Percentiles rank a stretch among this genome's conserved stretches.
Evolutionary conservation across 106 monocot genomes (phyloP).

Genomic region (Dendrobium huoshanense): DNA sequence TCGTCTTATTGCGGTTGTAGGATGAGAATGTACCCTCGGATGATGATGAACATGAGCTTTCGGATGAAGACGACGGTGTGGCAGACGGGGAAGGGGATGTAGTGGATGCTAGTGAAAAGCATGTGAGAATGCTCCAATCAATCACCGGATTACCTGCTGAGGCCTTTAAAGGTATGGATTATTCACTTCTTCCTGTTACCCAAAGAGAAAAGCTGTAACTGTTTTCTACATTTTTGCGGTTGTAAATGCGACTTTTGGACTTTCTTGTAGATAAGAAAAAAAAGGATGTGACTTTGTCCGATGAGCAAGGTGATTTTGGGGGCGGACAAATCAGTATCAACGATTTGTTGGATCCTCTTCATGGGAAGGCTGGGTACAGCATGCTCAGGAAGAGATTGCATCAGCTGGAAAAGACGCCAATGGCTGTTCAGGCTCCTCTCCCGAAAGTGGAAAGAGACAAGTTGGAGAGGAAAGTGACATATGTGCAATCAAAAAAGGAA

Average conservation of each 20-base stretch:
- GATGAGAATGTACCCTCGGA: conserved; percentile 83
- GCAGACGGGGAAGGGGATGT: conserved; percentile 15
- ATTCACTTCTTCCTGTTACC: neutral
- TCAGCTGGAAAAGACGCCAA: conserved; percentile 49
- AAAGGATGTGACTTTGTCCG: conserved; percentile 28
- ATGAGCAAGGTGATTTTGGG: conserved; percentile 16
- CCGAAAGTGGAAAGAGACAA: conserved; percentile 71
- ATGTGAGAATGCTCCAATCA: conserved; percentile 65
- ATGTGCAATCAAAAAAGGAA: conserved; percentile 78
- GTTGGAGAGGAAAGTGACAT: conserved; percentile 71
- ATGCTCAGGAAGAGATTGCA: conserved; percentile 62
- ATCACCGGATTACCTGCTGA: conserved; percentile 69
- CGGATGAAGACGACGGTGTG: conserved; percentile 14
- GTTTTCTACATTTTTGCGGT: neutral
- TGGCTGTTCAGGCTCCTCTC: conserved; percentile 56
- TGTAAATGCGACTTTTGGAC: neutral
- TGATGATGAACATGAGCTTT: conserved; percentile 34
- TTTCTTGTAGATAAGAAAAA: conserved; percentile 30
- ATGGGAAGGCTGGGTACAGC: conserved; percentile 64
- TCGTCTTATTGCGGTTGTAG: conserved; percentile 18
- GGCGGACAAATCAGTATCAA: conserved; percentile 35
- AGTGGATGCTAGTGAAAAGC: conserved; percentile 29
- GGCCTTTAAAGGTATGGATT: conserved; percentile 62
- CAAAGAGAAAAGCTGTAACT: neutral
- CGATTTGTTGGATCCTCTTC: conserved; percentile 70